These are phyloP conservation scores for Cordyceps fumosorosea DNA, from an alignment of 2,329 filamentous ascomycete genomes.

Conservation along the genomic window DNA sequence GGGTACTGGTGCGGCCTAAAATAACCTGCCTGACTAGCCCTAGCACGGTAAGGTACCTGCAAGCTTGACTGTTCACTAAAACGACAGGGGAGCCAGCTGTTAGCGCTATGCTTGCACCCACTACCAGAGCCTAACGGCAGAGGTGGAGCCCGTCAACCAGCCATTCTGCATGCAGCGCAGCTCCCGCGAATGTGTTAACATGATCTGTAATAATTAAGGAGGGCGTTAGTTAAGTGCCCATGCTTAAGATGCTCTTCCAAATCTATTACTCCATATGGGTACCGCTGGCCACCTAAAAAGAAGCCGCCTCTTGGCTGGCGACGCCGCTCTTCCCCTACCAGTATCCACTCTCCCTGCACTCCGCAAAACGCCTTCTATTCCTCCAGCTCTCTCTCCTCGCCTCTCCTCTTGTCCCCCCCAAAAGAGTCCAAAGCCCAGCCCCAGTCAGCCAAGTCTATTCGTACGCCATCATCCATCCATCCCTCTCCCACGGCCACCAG, in stretches of 20 bases:
- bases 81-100: background rate
- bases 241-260: background rate
- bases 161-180: background rate
- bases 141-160: background rate
- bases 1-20: too few relatives aligned
- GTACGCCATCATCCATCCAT: constrained; percentile 7
- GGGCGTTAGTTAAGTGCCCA: background rate
- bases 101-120: background rate
- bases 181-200: background rate
- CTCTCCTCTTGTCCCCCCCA: background rate
- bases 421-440: background rate
- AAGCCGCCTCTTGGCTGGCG: background rate
- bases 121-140: background rate
- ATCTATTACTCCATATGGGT: background rate
- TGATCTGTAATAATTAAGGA: background rate
- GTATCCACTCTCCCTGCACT: constrained; percentile 9
- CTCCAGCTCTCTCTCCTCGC: too few relatives aligned
- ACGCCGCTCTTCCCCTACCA: background rate
- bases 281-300: background rate
- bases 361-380: constrained; percentile 1
- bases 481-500: background rate
- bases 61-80: background rate
- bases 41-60: too few relatives aligned
- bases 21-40: background rate
- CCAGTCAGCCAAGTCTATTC: background rate